Percentiles rank a stretch among this genome's conserved stretches.
Evolutionary conservation across 352 stramenopile species (phyloP).

Genomic region (Blastocystis sp.): DNA sequence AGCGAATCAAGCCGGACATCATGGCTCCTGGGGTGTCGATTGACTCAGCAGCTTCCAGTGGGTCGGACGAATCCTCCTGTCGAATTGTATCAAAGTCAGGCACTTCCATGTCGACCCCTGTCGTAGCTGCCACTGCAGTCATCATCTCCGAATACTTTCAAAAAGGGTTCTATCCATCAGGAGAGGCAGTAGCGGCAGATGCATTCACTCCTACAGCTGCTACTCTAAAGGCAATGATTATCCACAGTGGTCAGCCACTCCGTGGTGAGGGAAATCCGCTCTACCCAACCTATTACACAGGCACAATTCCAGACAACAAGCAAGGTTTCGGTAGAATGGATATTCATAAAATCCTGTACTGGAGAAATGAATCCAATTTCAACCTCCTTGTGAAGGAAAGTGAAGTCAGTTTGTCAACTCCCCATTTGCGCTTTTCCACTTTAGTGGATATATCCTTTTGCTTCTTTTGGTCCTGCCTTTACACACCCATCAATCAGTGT

Average conservation of each 20-base stretch:
- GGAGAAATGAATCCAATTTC: conserved; percentile 24
- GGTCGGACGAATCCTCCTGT: not conserved
- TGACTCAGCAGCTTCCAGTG: conserved; percentile 63
- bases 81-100: conserved; percentile 60
- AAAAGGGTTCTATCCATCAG: conserved; percentile 64
- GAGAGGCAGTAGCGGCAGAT: conserved; percentile 52
- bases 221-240: conserved; percentile 66
- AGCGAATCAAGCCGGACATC: conserved; percentile 69
- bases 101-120: conserved; percentile 67
- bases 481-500: not conserved
- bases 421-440: not conserved
- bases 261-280: conserved; percentile 1
- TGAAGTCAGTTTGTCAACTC: not conserved
- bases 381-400: conserved; percentile 36
- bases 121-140: conserved; percentile 66
- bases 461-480: not conserved
- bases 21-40: conserved; percentile 66
- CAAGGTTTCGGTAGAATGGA: conserved; percentile 48
- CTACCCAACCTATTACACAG: not conserved
- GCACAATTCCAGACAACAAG: not conserved
- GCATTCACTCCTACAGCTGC: conserved; percentile 66
- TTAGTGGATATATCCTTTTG: conserved; percentile 1
- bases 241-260: conserved; percentile 65
- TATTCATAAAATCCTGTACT: conserved; percentile 1
- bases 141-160: conserved; percentile 68